Base-by-base conservation (phyloP, 805 yeast genomes). In the Saccharomycopsis sp. region DNA sequence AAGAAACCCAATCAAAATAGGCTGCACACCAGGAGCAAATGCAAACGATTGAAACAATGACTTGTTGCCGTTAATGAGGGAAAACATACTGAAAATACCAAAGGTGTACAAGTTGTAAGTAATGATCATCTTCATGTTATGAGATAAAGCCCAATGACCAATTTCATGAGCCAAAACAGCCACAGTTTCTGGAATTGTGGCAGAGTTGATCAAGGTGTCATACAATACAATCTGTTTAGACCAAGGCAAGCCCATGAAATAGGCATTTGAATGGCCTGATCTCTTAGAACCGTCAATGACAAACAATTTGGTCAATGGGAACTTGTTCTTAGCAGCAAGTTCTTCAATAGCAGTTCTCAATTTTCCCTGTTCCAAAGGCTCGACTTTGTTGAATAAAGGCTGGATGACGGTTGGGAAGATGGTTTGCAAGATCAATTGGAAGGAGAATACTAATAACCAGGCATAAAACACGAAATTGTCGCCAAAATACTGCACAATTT, bases 101-200 rank as follows among this genome's bases (percentile, higher is more conserved):
- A 87, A 81, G 56, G 85, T 71, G 65, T 88, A 88, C 3, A 75
- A 70, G 72, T 89, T 92, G 53, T 83, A 76, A 62, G 85, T 79
- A 3, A 80, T 67, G 67, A 94, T 73, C 78, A 86, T 80, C 69
- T 84, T 85, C n/a, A 92, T 76, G 62, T 92, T 86, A 72, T 94
- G 99, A 59, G 87, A 84, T 70, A 87, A 79, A 66, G 86, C 85
- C 99, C 99, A 94, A 72, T 94, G 99, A 55, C 99, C 99, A 65
- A 94, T 86, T 75, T 94, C 99, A 69, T 94, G 99, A n/a, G 96
- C 98, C 64, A 93, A 78, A 1, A 94, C 97, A 56, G 98, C 97
- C 56, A 91, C 89, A 47, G 91, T 89, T 72, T 94, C 96, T 50
- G 79, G 81, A 29, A 82, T 80, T 34, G 91, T 74, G 38, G 91